A percentile compares a stretch with the other conserved stretches of the same genome.
Evolutionary conservation across 306 rosid species (phyloP).

Genomic region (Alnus rubra): DNA sequence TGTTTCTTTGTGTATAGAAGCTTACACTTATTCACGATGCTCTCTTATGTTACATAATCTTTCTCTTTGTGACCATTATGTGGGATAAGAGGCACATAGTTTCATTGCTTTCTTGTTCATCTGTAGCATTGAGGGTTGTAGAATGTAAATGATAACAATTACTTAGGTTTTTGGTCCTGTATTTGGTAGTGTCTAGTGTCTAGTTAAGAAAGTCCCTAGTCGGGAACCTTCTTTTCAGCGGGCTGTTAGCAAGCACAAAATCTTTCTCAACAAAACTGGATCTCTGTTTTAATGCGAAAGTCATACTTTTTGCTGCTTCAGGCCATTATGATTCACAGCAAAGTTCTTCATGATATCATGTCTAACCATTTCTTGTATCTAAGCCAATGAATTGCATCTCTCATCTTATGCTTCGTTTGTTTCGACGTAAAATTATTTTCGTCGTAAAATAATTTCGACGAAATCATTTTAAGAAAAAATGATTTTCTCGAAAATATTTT

Average conservation of each 20-base stretch:
- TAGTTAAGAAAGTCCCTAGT: too few species aligned
- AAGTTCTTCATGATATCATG: background rate
- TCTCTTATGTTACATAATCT: background rate
- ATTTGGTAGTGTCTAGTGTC: too few species aligned
- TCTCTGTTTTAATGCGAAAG: too few species aligned
- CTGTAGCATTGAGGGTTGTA: background rate
- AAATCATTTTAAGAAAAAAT: too few species aligned
- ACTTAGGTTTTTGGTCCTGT: too few species aligned
- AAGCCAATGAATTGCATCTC: background rate
- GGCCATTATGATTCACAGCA: background rate
- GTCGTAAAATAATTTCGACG: background rate
- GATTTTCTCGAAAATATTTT: too few species aligned
- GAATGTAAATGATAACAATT: too few species aligned
- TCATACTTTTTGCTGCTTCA: background rate
- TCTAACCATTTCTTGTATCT: background rate
- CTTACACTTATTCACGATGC: background rate
- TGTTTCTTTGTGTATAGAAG: background rate
- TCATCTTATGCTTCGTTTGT: too few species aligned
- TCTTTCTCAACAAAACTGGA: too few species aligned
- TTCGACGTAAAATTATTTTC: too few species aligned
- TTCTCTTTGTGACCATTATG: background rate
- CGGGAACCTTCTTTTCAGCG: too few species aligned
- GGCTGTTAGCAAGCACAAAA: too few species aligned
- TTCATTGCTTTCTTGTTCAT: background rate
- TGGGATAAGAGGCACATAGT: background rate